phyloP scores from a whole-genome alignment of 768 basidiomycete genomes.

The Thelephora aurantiotincta region DNA sequence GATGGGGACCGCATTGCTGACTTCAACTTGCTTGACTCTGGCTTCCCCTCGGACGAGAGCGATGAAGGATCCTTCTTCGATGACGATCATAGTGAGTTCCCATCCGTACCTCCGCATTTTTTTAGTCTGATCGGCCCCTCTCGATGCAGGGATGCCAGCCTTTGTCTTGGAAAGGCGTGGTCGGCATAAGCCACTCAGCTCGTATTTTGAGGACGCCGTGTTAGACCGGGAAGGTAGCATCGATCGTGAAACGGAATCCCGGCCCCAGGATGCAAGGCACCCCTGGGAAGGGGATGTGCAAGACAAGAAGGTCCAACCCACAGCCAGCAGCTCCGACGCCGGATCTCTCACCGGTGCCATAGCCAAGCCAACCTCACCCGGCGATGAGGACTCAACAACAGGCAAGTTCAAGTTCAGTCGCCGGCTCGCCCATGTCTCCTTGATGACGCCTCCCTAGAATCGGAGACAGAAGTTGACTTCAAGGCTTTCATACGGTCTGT shows the following conservation, averaged over 20 bases:
- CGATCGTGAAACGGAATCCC: background rate
- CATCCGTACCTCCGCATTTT: background rate
- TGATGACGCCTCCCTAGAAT: background rate
- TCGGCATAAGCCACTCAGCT: background rate
- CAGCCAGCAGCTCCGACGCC: background rate
- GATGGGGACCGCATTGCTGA: background rate
- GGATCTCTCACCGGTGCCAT: background rate
- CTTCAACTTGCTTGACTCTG: background rate
- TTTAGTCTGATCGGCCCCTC: background rate
- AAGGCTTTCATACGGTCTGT: background rate
- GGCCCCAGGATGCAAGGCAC: background rate
- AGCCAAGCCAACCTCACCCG: background rate
- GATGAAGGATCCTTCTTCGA: background rate
- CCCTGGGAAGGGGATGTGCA: background rate
- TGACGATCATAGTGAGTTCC: background rate
- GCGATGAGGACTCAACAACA: background rate
- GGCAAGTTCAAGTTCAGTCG: background rate
- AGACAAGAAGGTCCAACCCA: background rate
- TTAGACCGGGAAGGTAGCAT: background rate
- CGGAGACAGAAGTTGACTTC: background rate
- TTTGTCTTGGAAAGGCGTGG: background rate
- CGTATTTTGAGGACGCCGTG: background rate
- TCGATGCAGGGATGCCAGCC: background rate
- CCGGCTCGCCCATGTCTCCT: no score
- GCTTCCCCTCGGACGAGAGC: background rate